These are phyloP conservation scores for Myxozyma nipponensis DNA, from an alignment of 805 yeast species.

Conservation along the genomic window DNA sequence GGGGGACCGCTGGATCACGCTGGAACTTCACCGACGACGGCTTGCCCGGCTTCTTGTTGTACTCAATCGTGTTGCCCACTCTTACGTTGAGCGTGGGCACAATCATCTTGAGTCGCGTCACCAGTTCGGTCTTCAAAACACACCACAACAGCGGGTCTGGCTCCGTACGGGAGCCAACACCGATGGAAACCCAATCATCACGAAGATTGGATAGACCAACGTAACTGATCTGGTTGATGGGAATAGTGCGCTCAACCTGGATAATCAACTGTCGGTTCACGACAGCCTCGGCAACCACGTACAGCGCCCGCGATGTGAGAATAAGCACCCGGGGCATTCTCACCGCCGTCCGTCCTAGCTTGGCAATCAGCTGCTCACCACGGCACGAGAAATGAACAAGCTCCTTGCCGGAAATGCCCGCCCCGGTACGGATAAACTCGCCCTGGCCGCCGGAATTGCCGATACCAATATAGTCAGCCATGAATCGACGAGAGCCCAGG, in stretches of 20 bases:
- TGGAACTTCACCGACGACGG: slow-evolving; percentile 68
- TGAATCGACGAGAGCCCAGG: slow-evolving; percentile 78
- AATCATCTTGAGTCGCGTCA: slow-evolving; percentile 65
- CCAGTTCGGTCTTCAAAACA: slow-evolving; percentile 82
- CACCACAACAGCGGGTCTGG: slow-evolving; percentile 82
- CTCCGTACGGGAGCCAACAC: slow-evolving; percentile 46
- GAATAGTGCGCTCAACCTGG: slow-evolving; percentile 59
- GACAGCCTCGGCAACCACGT: slow-evolving; percentile 69
- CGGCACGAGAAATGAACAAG: slow-evolving; percentile 70
- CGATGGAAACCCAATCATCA: slow-evolving; percentile 89
- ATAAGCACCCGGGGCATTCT: slow-evolving; percentile 70
- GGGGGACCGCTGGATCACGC: slow-evolving; percentile 60
- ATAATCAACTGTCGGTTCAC: slow-evolving; percentile 59
- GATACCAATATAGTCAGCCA: slow-evolving; percentile 93
- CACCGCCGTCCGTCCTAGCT: slow-evolving; percentile 88
- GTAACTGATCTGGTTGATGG: slow-evolving; percentile 55
- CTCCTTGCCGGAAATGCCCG: slow-evolving; percentile 48
- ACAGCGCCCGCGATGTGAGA: slow-evolving; percentile 58
- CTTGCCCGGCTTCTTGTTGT: slow-evolving; percentile 87
- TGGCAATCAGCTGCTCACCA: slow-evolving; percentile 77
- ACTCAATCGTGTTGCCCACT: slow-evolving; percentile 68
- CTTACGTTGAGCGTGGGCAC: slow-evolving; percentile 57
- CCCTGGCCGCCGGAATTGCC: slow-evolving; percentile 76
- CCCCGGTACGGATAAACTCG: slow-evolving; percentile 51
- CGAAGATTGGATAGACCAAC: slow-evolving; percentile 70